Percentiles rank a stretch among this genome's conserved stretches.
Conservation (phyloP, 805 yeast genomes). For the Yarrowia sp. region DNA sequence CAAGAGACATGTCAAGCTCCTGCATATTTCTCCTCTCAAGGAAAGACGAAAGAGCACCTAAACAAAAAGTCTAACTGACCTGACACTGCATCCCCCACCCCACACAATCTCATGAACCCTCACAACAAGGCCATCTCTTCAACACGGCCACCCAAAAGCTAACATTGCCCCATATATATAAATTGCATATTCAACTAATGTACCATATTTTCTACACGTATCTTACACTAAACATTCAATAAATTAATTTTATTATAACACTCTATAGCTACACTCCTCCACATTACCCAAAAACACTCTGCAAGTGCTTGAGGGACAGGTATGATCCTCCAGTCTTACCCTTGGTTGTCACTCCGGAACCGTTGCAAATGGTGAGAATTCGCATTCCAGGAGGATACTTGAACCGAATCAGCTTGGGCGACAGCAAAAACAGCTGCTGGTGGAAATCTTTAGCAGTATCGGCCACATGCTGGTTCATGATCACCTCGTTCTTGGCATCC, state of each 20-base stretch:
- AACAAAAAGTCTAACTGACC: neutral
- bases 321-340: neutral
- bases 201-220: neutral
- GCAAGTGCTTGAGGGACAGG: neutral
- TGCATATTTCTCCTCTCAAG: neutral
- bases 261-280: neutral
- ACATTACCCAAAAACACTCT: neutral
- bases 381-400: conserved; percentile 5
- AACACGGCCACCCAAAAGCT: too few relatives aligned
- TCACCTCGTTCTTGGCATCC: conserved; percentile 82
- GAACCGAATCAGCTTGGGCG: conserved; percentile 24
- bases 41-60: neutral
- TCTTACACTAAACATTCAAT: neutral
- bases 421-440: conserved; percentile 21
- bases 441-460: neutral
- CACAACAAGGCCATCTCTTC: too few relatives aligned
- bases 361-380: conserved; percentile 8
- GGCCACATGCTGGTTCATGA: conserved; percentile 21
- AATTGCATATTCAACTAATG: neutral
- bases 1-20: neutral
- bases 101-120: neutral
- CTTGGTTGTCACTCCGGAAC: neutral
- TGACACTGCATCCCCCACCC: neutral
- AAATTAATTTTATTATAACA: neutral
- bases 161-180: too few relatives aligned